Base-by-base conservation (phyloP, 2,329 filamentous ascomycete genomes). In the Alternaria rosae region DNA sequence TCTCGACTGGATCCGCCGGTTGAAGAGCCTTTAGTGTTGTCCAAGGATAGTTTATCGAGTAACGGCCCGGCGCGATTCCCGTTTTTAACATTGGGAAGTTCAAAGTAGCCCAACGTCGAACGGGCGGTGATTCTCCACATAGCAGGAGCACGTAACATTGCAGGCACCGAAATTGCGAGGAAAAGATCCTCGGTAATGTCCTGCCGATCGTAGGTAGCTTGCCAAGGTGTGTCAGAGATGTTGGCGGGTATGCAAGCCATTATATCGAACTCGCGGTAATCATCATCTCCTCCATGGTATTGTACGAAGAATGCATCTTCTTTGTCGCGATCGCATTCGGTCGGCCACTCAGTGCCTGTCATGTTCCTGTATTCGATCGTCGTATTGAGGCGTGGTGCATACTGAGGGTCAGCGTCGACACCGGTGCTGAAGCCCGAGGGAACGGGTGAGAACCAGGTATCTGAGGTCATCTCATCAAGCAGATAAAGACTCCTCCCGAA, bases 101-200 rank as follows among this genome's bases (percentile, higher is more conserved):
- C 51, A n/a, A 53, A 53, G 51, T 53, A 53, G n/a, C 51, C 51
- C n/a, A 53, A 42, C 13, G 51, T 41, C 5, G 51, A 42, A 26
- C 21, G 21, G n/a, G 50, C 50, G 12, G n/a, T 53, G 13, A 42
- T 15, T 42, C 6, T 53, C 35, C 35, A 38, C 35, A 4, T 42
- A 53, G n/a, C 6, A 42, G 11, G 47, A 13, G n/a, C 11, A 8
- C 12, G 9, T 28, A 28, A 8, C 28, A 0, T 15, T 50, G 47
- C 13, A 30, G 26, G 28, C 17, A 32, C n/a, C 28, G 47, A 50
- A 41, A 28, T 6, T 21, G 25, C 38, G 5, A 53, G 51, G 5
- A 41, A 53, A 12, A 53, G 35, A 1, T 53, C 35, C 38, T 53
- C 35, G n/a, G 32, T 42, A 23, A 42, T 53, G 25, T 53, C 51